A percentile compares a stretch with the other conserved stretches of the same genome.
Evolutionary conservation across 345 rosid species (phyloP).

Genomic region (Hypericum perforatum): DNA sequence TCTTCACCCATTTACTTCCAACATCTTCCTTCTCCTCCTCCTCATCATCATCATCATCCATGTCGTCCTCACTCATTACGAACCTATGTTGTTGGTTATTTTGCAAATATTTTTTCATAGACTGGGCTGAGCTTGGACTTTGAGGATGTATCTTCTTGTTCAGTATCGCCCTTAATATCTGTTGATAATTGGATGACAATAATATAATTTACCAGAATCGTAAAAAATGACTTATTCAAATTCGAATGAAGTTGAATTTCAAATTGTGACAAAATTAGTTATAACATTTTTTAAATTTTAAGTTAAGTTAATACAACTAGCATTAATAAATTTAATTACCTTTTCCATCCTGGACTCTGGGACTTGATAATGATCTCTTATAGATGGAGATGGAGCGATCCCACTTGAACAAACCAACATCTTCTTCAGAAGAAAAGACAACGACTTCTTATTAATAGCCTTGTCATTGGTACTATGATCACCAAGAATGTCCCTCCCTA

Average conservation of each 20-base stretch:
- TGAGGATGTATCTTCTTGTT: conserved; percentile 6
- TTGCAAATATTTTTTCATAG: not conserved
- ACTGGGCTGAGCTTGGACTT: not conserved
- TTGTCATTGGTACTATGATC: not conserved
- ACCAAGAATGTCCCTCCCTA: too few species aligned
- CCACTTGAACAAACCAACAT: not conserved
- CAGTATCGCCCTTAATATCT: not conserved
- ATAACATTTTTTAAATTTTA: too few species aligned
- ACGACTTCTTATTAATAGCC: not conserved
- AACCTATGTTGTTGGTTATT: not conserved
- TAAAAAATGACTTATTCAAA: too few species aligned
- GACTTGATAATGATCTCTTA: not conserved
- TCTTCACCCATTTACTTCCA: conserved; percentile 2
- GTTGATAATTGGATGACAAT: not conserved
- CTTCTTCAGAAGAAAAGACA: conserved; percentile 3
- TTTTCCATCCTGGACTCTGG: conserved; percentile 1
- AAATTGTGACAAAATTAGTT: too few species aligned
- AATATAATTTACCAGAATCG: too few species aligned
- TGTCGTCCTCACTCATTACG: not conserved
- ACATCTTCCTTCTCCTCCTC: not conserved
- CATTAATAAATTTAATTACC: not conserved
- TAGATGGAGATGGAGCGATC: not conserved
- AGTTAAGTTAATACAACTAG: too few species aligned
- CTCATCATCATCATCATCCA: not conserved
- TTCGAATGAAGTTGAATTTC: too few species aligned